Evolutionary conservation across 2,329 filamentous ascomycete species (phyloP), one percentile per base, ranked within the genome.

Genomic region (Calonectria henricotiae): DNA sequence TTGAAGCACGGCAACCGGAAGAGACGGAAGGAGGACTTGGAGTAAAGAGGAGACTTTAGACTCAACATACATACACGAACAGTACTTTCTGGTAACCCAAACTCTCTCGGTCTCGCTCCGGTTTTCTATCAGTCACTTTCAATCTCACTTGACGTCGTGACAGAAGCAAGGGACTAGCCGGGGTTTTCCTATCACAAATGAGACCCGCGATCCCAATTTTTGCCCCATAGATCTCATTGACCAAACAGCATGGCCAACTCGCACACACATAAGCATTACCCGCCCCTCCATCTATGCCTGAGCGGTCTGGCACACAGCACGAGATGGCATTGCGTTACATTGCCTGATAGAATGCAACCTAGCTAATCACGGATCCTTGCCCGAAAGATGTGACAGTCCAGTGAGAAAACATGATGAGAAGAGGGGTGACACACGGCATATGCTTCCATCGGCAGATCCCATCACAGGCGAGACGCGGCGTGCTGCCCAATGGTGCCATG

Each of bases 221-320:
- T 25, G 63, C 41, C 35, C 44, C 54, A 61, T 67, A 30, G 32
- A 51, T 51, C 64, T 51, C 43, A 43, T 51, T 58, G 46, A 61
- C 25, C 54, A 30, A 51, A 54, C 32, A 54, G 37, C 35, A 25
- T 39, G n/a, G 37, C 37, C 55, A 61, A 44, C 39, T 43, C 55
- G 39, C 20, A 58, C 51, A 54, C 35, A 37, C 54, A 61, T 39
- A 51, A 51, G 43, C 44, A 61, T 41, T 67, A 61, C 58, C 58
- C 47, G 58, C 65, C 58, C 58, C 65, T 68, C 65, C 55, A 58
- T 62, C 65, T 44, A 54, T 27, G 20, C 41, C 25, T 32, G 44
- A 27, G 54, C 43, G 44, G 54, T 62, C 54, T 41, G 54, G 43
- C 46, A 64, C 25, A 27, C 46, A 41, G 63, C 23, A 35, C 27